Percentiles rank a stretch among this genome's conserved stretches.
These are phyloP conservation scores for Epichloe coenophiala DNA, from an alignment of 2,329 filamentous ascomycete species.

Conservation along the genomic window DNA sequence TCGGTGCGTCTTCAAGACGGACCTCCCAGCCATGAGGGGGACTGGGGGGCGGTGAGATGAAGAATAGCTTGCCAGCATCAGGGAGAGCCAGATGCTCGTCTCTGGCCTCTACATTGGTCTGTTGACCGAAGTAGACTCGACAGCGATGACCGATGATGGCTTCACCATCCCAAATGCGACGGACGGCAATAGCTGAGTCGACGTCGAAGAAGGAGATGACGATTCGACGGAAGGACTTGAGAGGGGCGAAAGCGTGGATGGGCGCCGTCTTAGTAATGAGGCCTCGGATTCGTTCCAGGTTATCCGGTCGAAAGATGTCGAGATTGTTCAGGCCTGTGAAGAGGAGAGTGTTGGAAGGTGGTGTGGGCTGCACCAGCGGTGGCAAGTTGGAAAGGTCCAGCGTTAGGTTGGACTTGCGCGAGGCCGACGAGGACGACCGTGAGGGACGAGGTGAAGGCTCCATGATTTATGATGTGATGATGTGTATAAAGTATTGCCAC, in stretches of 20 bases:
- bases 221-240: conserved; percentile 73
- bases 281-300: conserved; percentile 59
- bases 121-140: conserved; percentile 55
- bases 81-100: conserved; percentile 51
- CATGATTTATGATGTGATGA: conserved; percentile 14
- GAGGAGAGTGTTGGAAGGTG: conserved; percentile 70
- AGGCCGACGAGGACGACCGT: conserved; percentile 32
- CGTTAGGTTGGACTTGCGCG: conserved; percentile 38
- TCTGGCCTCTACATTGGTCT: conserved; percentile 39
- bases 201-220: conserved; percentile 63
- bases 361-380: conserved; percentile 54
- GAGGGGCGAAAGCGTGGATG: conserved; percentile 65
- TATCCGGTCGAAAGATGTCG: conserved; percentile 61
- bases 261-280: conserved; percentile 57
- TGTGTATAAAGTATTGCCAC: conserved; percentile 1
- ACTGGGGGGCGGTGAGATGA: conserved; percentile 61
- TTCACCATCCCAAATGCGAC: conserved; percentile 62
- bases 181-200: conserved; percentile 56
- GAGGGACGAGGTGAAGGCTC: conserved; percentile 24
- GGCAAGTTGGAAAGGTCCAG: conserved; percentile 65
- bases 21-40: conserved; percentile 56
- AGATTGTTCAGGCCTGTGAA: conserved; percentile 66
- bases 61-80: conserved; percentile 58
- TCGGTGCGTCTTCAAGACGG: conserved; percentile 54
- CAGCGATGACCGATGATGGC: conserved; percentile 55